Base-by-base conservation (phyloP, 2,329 filamentous ascomycete genomes). In the Leptographium wingfieldii region DNA sequence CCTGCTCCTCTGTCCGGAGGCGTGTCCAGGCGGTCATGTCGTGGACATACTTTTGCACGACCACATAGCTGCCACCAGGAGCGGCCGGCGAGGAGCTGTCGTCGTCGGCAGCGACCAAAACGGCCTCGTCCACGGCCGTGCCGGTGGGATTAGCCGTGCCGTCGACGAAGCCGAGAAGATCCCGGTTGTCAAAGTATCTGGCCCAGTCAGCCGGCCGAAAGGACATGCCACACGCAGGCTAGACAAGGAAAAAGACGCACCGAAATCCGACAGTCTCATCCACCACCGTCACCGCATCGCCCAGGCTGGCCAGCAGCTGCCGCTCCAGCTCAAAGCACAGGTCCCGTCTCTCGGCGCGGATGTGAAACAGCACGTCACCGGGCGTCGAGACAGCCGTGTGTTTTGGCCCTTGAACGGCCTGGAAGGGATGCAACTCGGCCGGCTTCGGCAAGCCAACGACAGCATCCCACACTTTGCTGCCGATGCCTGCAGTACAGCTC, bases 31-130 rank as follows among this genome's bases (percentile, higher is more conserved):
- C 69, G 12, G 69, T 69, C 46, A 84, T 66, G 63, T 82, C 70
- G 65, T 82, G 80, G 11, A 81, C 64, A 64, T 83, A 83, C 64
- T 84, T 83, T 64, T 84, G 81, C 0, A 83, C 73, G 0, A 84
- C 80, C 35, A 84, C 70, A 61, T 83, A 84, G 67, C 80, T 83
- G 1, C 80, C 81, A 1, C 78, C 79, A 1, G 67, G 60, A 2
- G 67, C 58, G n/a, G 76, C 69, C 33, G 75, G 68, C n/a, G 19
- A 35, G 4, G 19, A 2, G 3, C 3, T 14, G 52, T 76, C 68
- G 7, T 52, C 57, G 49, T 70, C 70, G 1, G 71, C 66, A 19
- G 53, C 25, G 11, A 82, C 67, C 1, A 82, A 67, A 2, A 78
- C 72, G 0, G 79, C 69, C 1, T 70, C 69, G 0, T 69, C 65